Percentiles rank a stretch among this genome's conserved stretches.
Evolutionary conservation across 257 asterid genomes (phyloP).

Genomic region (Catharanthus roseus): DNA sequence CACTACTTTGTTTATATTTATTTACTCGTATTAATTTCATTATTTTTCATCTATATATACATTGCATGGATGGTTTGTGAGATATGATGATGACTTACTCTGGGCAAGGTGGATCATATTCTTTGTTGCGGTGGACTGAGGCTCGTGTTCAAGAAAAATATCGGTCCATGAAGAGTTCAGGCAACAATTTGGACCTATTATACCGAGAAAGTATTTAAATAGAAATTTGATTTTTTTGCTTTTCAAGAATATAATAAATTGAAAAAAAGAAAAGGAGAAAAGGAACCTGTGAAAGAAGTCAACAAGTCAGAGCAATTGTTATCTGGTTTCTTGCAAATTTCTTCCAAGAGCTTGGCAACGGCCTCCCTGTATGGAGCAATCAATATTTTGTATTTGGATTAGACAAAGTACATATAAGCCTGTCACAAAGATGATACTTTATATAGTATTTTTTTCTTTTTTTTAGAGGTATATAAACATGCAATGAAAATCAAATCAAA

Average conservation of each 20-base stretch:
- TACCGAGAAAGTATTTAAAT: not conserved
- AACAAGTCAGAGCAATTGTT: constrained; percentile 47
- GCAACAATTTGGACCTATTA: constrained; percentile 65
- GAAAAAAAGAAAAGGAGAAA: not conserved
- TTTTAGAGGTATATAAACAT: too few relatives aligned
- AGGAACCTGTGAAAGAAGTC: constrained; percentile 47
- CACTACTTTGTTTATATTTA: too few relatives aligned
- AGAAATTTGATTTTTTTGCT: not conserved
- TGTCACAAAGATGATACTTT: too few relatives aligned
- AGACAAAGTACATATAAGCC: too few relatives aligned
- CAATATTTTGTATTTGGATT: too few relatives aligned
- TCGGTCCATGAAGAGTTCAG: constrained; percentile 43
- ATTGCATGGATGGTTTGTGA: too few relatives aligned
- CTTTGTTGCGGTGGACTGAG: constrained; percentile 69
- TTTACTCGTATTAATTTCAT: too few relatives aligned
- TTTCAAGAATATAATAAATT: too few relatives aligned
- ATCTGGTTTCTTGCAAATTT: constrained; percentile 38
- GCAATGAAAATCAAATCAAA: too few relatives aligned
- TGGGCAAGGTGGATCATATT: constrained; percentile 72
- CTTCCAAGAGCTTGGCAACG: constrained; percentile 46
- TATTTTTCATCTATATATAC: too few relatives aligned
- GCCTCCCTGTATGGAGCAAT: constrained; percentile 59
- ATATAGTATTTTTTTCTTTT: too few relatives aligned
- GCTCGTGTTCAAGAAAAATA: constrained; percentile 31
- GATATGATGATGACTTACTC: constrained; percentile 36